Conservation (phyloP, 1,284 basidiomycete species). For the Vanrija sp. region DNA sequence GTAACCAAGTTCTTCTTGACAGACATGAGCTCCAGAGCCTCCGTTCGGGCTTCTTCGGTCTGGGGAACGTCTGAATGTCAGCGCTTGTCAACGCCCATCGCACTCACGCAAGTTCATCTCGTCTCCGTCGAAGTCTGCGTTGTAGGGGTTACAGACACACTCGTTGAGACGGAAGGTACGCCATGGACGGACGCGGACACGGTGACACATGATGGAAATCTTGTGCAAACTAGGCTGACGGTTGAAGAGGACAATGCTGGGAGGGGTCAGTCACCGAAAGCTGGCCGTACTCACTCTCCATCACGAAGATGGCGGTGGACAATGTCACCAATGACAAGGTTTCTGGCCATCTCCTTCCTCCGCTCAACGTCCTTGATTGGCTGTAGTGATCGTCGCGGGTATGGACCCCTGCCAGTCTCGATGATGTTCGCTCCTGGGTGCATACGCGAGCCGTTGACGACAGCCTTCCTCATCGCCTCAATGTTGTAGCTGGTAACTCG, state of each 20-base stretch:
- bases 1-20: slow-evolving; percentile 98
- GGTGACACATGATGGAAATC: slow-evolving; percentile 98
- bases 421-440: slow-evolving; percentile 97
- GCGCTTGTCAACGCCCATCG: not conserved
- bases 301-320: slow-evolving; percentile 73
- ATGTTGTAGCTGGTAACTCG: slow-evolving; percentile 92
- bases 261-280: not conserved
- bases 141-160: slow-evolving; percentile 99
- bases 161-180: slow-evolving; percentile 96
- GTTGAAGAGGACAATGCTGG: slow-evolving; percentile 88
- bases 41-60: slow-evolving; percentile 96
- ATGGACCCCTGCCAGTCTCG: slow-evolving; percentile 53
- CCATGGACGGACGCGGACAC: slow-evolving; percentile 89
- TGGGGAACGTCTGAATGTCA: slow-evolving; percentile 80
- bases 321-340: slow-evolving; percentile 45
- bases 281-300: slow-evolving; percentile 62
- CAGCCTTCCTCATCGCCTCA: slow-evolving; percentile 67
- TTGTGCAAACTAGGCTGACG: slow-evolving; percentile 98
- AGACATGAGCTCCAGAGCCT: slow-evolving; percentile 96
- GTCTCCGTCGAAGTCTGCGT: slow-evolving; percentile 99
- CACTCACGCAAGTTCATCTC: slow-evolving; percentile 97
- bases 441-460: slow-evolving; percentile 83
- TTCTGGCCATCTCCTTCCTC: slow-evolving; percentile 37
- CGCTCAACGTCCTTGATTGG: slow-evolving; percentile 36
- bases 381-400: slow-evolving; percentile 19